A percentile compares a stretch with the other conserved stretches of the same genome.
Conservation (phyloP, 75 land plant species). For the Cryptomeria japonica region DNA sequence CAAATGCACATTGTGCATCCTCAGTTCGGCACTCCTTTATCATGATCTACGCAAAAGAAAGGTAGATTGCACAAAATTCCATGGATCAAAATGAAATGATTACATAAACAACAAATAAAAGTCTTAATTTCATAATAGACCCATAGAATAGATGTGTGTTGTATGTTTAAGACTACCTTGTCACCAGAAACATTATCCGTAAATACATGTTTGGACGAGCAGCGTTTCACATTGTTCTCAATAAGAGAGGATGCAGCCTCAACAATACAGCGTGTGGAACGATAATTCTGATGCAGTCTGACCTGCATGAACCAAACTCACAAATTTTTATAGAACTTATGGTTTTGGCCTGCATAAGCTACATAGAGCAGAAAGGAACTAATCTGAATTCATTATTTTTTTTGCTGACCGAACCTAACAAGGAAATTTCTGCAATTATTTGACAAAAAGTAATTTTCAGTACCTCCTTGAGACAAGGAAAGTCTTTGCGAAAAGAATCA, state of each 20-base stretch:
- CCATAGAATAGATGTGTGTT: background rate
- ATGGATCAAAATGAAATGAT: background rate
- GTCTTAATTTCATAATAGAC: background rate
- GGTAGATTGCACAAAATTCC: conserved; percentile 1
- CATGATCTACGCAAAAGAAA: conserved; percentile 47
- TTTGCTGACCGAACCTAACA: background rate
- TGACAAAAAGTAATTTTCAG: background rate
- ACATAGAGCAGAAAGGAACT: background rate
- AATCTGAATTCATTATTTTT: background rate
- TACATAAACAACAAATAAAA: background rate
- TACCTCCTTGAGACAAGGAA: conserved; percentile 86
- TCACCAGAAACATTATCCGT: conserved; percentile 83
- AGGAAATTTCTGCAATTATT: background rate
- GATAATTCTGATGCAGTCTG: conserved; percentile 85
- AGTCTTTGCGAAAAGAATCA: conserved; percentile 89
- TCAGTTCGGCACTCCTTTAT: conserved; percentile 89
- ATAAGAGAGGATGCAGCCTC: conserved; percentile 91
- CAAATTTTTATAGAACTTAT: background rate
- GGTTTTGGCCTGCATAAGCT: background rate
- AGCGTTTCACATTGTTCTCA: conserved; percentile 59
- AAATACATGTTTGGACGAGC: conserved; percentile 54
- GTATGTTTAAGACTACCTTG: conserved; percentile 45
- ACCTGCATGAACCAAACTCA: conserved; percentile 44
- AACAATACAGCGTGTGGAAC: conserved; percentile 94
- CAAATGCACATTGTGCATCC: conserved; percentile 94